Evolutionary conservation across 2,329 filamentous ascomycete genomes (phyloP).

Genomic region (Aureobasidium sp.): DNA sequence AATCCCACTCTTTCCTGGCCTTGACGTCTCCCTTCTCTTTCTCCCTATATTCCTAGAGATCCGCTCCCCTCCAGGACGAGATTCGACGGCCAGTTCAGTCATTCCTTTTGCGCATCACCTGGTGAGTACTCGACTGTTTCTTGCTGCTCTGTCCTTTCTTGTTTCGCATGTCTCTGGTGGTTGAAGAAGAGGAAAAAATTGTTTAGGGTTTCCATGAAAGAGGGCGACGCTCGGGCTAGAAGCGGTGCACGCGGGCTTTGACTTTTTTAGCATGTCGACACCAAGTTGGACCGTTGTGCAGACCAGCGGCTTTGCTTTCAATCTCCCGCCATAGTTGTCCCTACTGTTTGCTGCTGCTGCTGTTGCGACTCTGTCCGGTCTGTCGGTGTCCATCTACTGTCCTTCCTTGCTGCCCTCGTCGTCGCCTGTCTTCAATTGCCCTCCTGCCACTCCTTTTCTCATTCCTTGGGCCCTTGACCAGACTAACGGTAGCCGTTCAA

Average conservation of each 20-base stretch:
- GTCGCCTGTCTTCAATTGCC: conserved; percentile 9
- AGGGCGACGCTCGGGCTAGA: conserved; percentile 15
- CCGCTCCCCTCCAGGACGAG: background rate
- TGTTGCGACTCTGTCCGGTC: background rate
- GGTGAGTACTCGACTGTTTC: conserved; percentile 2
- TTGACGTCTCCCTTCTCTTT: conserved; percentile 3
- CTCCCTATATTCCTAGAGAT: background rate
- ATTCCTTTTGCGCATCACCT: conserved; percentile 9
- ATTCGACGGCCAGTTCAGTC: background rate
- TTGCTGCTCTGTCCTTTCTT: background rate
- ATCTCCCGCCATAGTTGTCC: conserved; percentile 12
- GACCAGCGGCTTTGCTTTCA: conserved; percentile 7
- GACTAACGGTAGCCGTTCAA: conserved; percentile 12
- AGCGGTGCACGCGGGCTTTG: conserved; percentile 12
- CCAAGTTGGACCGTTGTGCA: conserved; percentile 10
- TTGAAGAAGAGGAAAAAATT: conserved; percentile 1
- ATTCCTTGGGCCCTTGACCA: conserved; percentile 8
- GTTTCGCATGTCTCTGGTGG: background rate
- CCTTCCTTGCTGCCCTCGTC: conserved; percentile 4
- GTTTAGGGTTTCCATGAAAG: conserved; percentile 9
- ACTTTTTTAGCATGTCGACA: conserved; percentile 15
- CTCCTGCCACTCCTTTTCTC: conserved; percentile 9
- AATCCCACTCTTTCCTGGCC: conserved; percentile 9
- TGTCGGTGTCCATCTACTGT: conserved; percentile 7
- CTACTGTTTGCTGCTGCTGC: conserved; percentile 9